Conservation (phyloP, 2,329 filamentous ascomycete species). For the Dendryphion nanum region DNA sequence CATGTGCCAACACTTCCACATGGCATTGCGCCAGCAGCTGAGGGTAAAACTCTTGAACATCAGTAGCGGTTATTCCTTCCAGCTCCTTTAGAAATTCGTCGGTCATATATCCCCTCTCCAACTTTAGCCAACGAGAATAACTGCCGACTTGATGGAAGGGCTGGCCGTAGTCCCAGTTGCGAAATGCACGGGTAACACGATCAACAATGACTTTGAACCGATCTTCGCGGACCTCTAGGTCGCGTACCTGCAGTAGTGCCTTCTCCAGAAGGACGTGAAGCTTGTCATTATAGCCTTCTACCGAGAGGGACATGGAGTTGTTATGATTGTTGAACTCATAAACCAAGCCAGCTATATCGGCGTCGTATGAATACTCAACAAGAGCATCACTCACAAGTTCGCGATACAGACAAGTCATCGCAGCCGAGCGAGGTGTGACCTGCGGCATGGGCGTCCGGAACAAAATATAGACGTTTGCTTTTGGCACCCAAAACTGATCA, state of each 20-base stretch:
- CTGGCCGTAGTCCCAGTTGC: constrained; percentile 84
- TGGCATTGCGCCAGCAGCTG: constrained; percentile 80
- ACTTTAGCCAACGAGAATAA: constrained; percentile 76
- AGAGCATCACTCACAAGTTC: constrained; percentile 86
- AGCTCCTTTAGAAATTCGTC: constrained; percentile 79
- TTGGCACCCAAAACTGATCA: constrained; percentile 97
- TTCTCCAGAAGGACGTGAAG: constrained; percentile 87
- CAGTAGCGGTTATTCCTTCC: constrained; percentile 68
- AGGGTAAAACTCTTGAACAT: constrained; percentile 74
- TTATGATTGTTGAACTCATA: constrained; percentile 75
- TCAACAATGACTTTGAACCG: constrained; percentile 92
- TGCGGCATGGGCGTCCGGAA: constrained; percentile 77
- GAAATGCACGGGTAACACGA: constrained; percentile 69
- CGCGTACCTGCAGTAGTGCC: constrained; percentile 78
- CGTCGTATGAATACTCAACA: constrained; percentile 93
- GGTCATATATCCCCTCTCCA: constrained; percentile 73
- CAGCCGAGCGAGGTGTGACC: constrained; percentile 72
- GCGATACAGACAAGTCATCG: constrained; percentile 77
- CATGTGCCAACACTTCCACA: constrained; percentile 84
- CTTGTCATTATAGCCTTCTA: constrained; percentile 96
- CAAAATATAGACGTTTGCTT: constrained; percentile 81
- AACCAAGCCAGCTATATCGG: constrained; percentile 83
- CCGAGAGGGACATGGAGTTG: constrained; percentile 72
- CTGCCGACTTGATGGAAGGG: constrained; percentile 86
- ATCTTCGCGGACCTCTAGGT: constrained; percentile 80